Conservation (phyloP, 2,329 filamentous ascomycete species). For the Niveomyces coronatus region DNA sequence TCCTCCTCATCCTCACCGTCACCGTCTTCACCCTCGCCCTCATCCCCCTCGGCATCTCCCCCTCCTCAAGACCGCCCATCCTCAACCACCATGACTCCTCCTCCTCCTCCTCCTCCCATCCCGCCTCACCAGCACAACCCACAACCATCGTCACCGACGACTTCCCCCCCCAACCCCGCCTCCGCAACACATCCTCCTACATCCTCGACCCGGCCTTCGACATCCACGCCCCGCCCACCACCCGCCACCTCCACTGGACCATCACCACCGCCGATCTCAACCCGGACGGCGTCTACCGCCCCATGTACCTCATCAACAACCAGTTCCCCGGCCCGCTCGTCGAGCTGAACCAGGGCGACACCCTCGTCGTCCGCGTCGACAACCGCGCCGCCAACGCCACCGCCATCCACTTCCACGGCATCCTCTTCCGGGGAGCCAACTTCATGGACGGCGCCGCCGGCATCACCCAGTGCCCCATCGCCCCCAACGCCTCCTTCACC, state of each 20-base stretch:
- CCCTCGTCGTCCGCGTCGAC: constrained; percentile 55
- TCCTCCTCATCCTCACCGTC: constrained; percentile 15
- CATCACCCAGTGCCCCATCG: constrained; percentile 57
- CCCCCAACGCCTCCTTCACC: constrained; percentile 49
- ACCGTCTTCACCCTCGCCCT: constrained; percentile 16
- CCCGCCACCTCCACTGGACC: constrained; percentile 50
- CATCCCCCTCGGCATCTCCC: constrained; percentile 14
- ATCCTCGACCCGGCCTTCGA: constrained; percentile 48
- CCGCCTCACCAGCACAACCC: not conserved
- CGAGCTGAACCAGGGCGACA: constrained; percentile 64
- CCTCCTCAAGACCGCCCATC: not conserved
- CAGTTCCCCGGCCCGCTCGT: constrained; percentile 66
- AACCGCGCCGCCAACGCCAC: constrained; percentile 59
- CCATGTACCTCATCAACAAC: constrained; percentile 62
- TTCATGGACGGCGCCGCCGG: constrained; percentile 63
- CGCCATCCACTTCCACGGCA: constrained; percentile 65
- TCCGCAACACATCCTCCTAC: constrained; percentile 38
- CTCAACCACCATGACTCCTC: not conserved
- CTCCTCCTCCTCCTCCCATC: not conserved
- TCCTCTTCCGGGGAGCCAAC: constrained; percentile 67
- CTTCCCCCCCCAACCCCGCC: constrained; percentile 11
- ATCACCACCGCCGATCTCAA: constrained; percentile 47
- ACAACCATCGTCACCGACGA: not conserved
- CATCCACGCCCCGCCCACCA: constrained; percentile 34
- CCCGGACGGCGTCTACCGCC: constrained; percentile 47